These are phyloP conservation scores for Linnemannia zychae DNA, from an alignment of 192 early-diverging fungal species.

Conservation along the genomic window DNA sequence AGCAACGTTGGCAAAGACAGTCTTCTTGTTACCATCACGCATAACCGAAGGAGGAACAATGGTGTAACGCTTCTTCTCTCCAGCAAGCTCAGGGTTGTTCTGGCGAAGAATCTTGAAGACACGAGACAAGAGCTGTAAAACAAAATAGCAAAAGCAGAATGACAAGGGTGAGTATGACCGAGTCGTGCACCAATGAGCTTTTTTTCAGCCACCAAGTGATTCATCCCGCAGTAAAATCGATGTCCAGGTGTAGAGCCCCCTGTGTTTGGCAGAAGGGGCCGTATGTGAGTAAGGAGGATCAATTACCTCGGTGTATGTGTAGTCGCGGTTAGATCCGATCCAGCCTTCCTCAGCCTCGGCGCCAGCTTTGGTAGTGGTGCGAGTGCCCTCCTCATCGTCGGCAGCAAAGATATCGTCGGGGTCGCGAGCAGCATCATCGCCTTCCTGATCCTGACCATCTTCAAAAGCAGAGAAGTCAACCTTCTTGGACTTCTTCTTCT, in stretches of 20 bases:
- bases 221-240: neutral
- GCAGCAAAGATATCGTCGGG: slow-evolving; percentile 67
- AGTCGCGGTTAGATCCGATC: slow-evolving; percentile 92
- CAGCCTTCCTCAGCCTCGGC: slow-evolving; percentile 78
- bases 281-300: neutral
- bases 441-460: slow-evolving; percentile 79
- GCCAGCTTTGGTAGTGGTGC: slow-evolving; percentile 53
- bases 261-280: neutral
- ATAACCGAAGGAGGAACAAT: slow-evolving; percentile 93
- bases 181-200: neutral
- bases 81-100: slow-evolving; percentile 94
- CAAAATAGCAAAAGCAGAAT: slow-evolving; percentile 5
- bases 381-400: slow-evolving; percentile 61
- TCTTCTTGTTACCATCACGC: slow-evolving; percentile 96
- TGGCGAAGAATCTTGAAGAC: slow-evolving; percentile 92
- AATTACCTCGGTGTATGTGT: slow-evolving; percentile 89
- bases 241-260: neutral
- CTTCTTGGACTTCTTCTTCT: slow-evolving; percentile 87
- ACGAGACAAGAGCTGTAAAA: slow-evolving; percentile 81
- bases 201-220: slow-evolving; percentile 13
- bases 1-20: slow-evolving; percentile 94
- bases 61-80: slow-evolving; percentile 95
- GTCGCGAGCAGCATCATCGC: slow-evolving; percentile 62
- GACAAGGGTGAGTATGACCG: neutral
- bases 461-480: slow-evolving; percentile 77